Evolutionary conservation across 2,329 filamentous ascomycete species (phyloP).

Genomic region (Ascochyta viciae-villosae): DNA sequence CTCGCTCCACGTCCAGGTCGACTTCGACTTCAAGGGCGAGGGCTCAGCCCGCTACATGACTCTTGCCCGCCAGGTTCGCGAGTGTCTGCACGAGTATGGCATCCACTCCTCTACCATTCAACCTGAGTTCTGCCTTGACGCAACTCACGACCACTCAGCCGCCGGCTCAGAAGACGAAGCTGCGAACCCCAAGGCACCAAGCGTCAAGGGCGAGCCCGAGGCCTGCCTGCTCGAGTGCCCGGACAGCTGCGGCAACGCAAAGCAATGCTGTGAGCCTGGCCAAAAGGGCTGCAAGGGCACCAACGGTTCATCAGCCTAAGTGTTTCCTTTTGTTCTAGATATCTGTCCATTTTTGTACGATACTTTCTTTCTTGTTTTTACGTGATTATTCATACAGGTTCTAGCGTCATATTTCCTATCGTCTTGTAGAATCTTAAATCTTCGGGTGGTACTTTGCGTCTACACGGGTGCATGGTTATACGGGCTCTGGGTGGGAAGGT

Average conservation of each 20-base stretch:
- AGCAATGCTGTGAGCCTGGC: conserved; percentile 52
- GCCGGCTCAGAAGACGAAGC: conserved; percentile 42
- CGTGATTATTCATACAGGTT: conserved; percentile 2
- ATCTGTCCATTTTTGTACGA: conserved; percentile 17
- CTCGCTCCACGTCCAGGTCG: conserved; percentile 90
- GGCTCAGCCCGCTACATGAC: conserved; percentile 85
- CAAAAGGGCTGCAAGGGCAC: conserved; percentile 32
- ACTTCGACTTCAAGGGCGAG: conserved; percentile 85
- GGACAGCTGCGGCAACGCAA: conserved; percentile 52
- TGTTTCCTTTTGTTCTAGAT: conserved; percentile 1
- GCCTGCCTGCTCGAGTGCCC: conserved; percentile 54
- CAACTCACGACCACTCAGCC: conserved; percentile 52
- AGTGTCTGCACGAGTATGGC: conserved; percentile 91
- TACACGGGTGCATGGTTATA: neutral
- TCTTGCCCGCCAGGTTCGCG: conserved; percentile 79
- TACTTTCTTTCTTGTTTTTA: conserved; percentile 1
- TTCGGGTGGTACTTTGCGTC: neutral
- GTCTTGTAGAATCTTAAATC: neutral
- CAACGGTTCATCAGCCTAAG: conserved; percentile 24
- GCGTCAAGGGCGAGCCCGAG: conserved; percentile 45
- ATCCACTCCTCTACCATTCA: conserved; percentile 98
- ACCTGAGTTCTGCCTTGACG: conserved; percentile 73
- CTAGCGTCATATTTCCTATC: conserved; percentile 5
- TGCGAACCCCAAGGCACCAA: conserved; percentile 43
- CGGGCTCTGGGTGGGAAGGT: neutral